Evolutionary conservation across 2,329 filamentous ascomycete species (phyloP).

Genomic region (Plectosphaerella cucumerina): DNA sequence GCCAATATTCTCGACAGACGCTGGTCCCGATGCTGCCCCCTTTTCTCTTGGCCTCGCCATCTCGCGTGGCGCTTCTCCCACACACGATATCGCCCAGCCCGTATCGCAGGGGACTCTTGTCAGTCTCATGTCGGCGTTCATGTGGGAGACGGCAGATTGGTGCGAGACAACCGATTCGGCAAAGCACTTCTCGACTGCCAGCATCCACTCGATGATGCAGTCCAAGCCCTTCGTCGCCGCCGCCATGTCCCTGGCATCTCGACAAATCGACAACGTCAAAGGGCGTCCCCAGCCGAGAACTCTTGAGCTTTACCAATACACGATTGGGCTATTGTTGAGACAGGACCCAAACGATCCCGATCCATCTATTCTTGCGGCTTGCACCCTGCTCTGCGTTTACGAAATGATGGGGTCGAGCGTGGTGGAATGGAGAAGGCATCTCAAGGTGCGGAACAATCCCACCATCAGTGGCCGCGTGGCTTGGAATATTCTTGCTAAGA

Average conservation of each 20-base stretch:
- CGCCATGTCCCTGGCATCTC: conserved; percentile 6
- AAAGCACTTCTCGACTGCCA: conserved; percentile 5
- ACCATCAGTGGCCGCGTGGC: background rate
- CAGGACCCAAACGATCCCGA: conserved; percentile 7
- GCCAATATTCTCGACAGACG: background rate
- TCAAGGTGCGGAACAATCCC: conserved; percentile 3
- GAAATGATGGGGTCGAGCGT: conserved; percentile 12
- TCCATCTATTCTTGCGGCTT: conserved; percentile 4
- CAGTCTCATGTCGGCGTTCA: background rate
- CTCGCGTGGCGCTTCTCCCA: background rate
- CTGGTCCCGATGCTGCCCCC: background rate
- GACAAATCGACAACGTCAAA: conserved; percentile 5
- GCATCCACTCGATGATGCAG: conserved; percentile 7
- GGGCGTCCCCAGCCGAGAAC: conserved; percentile 1
- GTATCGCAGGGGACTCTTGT: background rate
- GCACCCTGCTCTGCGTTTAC: conserved; percentile 10
- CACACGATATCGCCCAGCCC: background rate
- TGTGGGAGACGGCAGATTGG: conserved; percentile 7
- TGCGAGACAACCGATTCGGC: conserved; percentile 10
- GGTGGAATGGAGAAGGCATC: conserved; percentile 8
- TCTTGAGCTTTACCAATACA: conserved; percentile 10
- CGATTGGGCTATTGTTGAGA: conserved; percentile 6
- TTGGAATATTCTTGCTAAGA: too few relatives aligned
- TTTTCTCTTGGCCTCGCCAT: conserved; percentile 2
- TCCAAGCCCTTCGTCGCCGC: conserved; percentile 6